These are phyloP conservation scores for Monosporozyma servazzii DNA, from an alignment of 805 yeast genomes.

Conservation along the genomic window DNA sequence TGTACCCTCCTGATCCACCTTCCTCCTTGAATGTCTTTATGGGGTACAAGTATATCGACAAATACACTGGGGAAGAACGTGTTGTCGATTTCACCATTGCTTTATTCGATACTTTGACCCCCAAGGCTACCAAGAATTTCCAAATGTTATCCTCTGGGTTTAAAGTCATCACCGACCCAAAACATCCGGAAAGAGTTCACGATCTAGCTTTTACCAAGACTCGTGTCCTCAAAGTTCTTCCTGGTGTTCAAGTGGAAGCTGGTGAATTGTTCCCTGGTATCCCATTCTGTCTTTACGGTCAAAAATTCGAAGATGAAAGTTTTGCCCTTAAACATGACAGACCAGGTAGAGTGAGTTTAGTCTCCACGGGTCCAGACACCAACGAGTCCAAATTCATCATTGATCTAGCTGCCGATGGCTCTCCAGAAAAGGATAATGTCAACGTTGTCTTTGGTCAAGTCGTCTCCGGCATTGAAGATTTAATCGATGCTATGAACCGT, in stretches of 20 bases:
- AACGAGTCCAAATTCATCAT: constrained; percentile 67
- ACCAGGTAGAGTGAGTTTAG: constrained; percentile 63
- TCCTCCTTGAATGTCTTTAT: constrained; percentile 20
- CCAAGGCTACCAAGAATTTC: constrained; percentile 55
- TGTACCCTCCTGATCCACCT: constrained; percentile 31
- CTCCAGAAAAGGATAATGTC: constrained; percentile 43
- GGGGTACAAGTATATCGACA: constrained; percentile 22
- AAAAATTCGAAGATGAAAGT: constrained; percentile 70
- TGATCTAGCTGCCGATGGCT: constrained; percentile 42
- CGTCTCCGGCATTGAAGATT: constrained; percentile 49
- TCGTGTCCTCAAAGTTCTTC: constrained; percentile 45
- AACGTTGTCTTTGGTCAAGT: constrained; percentile 80
- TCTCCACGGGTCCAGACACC: constrained; percentile 57
- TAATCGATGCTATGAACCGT: constrained; percentile 50
- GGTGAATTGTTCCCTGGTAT: constrained; percentile 81
- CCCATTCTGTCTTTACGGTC: constrained; percentile 72
- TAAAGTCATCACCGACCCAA: constrained; percentile 24
- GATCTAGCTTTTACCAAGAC: constrained; percentile 6
- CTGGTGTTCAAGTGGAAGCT: constrained; percentile 75
- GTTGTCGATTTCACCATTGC: constrained; percentile 42
- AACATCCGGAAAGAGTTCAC: constrained; percentile 18
- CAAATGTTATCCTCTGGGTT: constrained; percentile 39
- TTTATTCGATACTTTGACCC: constrained; percentile 56
- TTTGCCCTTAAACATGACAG: constrained; percentile 56
- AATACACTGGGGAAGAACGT: constrained; percentile 5